Evolutionary conservation across 1,284 basidiomycete species (phyloP), one percentile per base, ranked within the genome.

Genomic region (Pyrrhoderma noxium): DNA sequence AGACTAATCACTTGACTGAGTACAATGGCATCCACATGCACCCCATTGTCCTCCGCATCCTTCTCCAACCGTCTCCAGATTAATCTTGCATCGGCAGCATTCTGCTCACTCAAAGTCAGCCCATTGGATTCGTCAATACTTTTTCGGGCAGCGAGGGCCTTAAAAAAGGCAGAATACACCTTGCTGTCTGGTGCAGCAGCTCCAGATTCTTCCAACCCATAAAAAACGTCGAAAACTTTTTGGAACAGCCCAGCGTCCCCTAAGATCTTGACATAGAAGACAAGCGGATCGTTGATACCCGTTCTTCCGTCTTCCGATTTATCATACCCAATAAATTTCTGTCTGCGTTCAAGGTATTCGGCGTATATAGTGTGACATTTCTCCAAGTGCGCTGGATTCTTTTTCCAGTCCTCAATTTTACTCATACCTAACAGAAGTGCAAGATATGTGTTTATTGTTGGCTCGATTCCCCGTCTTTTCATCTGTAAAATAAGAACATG

Each of bases 401-500:
- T 59, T 1, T 67, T 55, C 83, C 85, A 88, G 55, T 79, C 64
- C 18, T 78, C 69, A 31, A 88, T 76, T 19, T 68, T 69, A 1
- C 72, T 68, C 46, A 82, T 71, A 4, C 82, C 85, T 37, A 62
- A 71, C 61, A 90, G 70, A 65, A 89, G 68, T 13, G 81, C 82
- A 34, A 71, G 68, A 57, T 75, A 89, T 1, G 86, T 87, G 47
- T 77, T 65, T n/a, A 70, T 64, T 41, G 73, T 79, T 16, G 87
- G 85, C 45, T 70, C 71, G 59, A 87, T 79, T 1, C 84, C 82
- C 40, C 88, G 77, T 39, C 87, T 75, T 64, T 88, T 89, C 85
- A 90, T 87, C 88, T 89, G 53, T 9, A 19, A 27, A 18, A 1
- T 43, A 31, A 43, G 9, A 47, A 38, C 7, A 22, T 40, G 14